Evolutionary conservation across 2,329 filamentous ascomycete species (phyloP), one percentile per base, ranked within the genome.

Genomic region (Plenodomus lindquistii): DNA sequence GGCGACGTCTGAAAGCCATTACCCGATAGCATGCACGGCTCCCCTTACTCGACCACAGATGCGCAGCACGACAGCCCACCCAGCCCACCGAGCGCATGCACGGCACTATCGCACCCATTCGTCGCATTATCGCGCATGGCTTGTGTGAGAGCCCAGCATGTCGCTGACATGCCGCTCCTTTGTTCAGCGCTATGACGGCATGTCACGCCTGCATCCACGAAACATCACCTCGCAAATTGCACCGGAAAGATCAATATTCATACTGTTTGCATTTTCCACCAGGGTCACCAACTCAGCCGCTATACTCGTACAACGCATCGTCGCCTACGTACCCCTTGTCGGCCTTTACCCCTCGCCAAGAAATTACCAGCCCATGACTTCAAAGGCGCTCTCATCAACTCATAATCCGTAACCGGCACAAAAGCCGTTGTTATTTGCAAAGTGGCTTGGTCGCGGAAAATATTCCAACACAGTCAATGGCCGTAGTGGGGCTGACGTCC

Each of bases 281-380:
- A 29, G 27, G 31, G 48, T 48, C 42, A 47, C 43, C 42, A 20
- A 31, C 40, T 45, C 31, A 36, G 41, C 40, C 51, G 50, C 51
- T 42, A 46, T 60, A 59, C 40, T 60, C 52, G 54, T 60, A 59
- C 57, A 60, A 44, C 42, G 50, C 45, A 50, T 44, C 21, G 40
- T 34, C 50, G 41, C 37, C 42, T 39, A 29, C 37, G 48, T 42
- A 22, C 46, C 44, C 36, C 39, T 44, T 40, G 18, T 45, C 24
- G 47, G 38, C 31, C 38, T 31, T 20, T 13, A 41, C 34, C 44
- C 42, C 48, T 31, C 27, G 36, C 48, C 44, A 48, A 36, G 43
- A 43, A 40, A 48, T 42, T 43, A 42, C 21, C 36, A 4, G 27
- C 4, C 11, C 27, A 31, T 11, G 27, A 31, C 11, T 15, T 31